A percentile compares a stretch with the other conserved stretches of the same genome.
Evolutionary conservation across 2,329 filamentous ascomycete genomes (phyloP).

Genomic region (Xylaria sp.): DNA sequence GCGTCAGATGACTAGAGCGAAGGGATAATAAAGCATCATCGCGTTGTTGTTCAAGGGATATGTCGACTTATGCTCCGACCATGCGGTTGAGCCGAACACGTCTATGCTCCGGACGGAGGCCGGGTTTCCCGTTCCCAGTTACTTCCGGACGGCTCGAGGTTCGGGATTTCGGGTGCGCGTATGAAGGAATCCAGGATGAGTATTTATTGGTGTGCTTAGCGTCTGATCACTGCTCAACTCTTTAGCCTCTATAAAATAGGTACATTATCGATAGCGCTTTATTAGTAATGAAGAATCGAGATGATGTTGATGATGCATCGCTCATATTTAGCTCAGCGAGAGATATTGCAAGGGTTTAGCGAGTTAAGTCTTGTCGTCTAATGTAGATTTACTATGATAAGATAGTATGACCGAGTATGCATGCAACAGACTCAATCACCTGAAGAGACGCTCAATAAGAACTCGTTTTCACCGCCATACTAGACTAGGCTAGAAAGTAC

Average conservation of each 20-base stretch:
- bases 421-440: neutral
- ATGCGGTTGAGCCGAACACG: neutral
- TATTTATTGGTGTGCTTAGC: no score
- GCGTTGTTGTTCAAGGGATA: neutral
- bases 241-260: no score
- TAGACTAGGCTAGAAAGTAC: conserved; percentile 1
- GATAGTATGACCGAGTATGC: no score
- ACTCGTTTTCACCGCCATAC: neutral
- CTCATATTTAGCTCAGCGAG: no score
- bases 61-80: neutral
- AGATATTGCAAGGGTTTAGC: no score
- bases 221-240: no score
- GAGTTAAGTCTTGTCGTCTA: no score
- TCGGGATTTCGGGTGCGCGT: neutral
- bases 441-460: neutral
- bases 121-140: neutral
- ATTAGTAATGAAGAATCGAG: no score
- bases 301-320: no score
- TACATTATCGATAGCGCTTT: no score
- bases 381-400: no score
- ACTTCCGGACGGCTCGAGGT: neutral
- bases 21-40: neutral
- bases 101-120: neutral
- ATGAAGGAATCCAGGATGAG: neutral
- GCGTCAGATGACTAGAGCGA: neutral